These are phyloP conservation scores for Echites panduratus DNA, from an alignment of 257 asterid genomes.

Conservation along the genomic window DNA sequence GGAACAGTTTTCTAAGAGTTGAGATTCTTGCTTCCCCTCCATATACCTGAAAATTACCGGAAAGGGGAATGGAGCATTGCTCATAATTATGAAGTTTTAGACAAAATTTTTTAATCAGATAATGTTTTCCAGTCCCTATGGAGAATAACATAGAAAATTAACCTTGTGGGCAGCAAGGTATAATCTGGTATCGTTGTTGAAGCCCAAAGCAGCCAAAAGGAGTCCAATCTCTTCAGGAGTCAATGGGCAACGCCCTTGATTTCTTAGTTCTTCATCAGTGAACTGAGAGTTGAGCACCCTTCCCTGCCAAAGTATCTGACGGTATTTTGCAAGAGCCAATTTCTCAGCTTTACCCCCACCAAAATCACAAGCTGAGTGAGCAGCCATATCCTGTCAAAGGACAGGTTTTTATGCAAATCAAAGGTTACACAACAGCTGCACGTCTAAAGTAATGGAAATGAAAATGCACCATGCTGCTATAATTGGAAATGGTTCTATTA, in stretches of 20 bases:
- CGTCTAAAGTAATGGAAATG: not conserved
- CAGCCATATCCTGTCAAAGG: conserved; percentile 83
- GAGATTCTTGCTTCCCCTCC: conserved; percentile 92
- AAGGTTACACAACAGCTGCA: not conserved
- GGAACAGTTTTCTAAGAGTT: conserved; percentile 59
- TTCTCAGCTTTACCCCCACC: conserved; percentile 96
- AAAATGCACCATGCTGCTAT: not conserved
- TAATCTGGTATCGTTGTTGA: conserved; percentile 70
- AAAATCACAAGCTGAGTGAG: conserved; percentile 94
- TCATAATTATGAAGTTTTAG: not conserved
- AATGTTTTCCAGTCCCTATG: not conserved
- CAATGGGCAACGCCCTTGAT: conserved; percentile 85
- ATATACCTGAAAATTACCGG: conserved; percentile 45
- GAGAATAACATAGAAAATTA: not conserved
- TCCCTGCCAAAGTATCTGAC: conserved; percentile 94
- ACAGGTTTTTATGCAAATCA: not conserved
- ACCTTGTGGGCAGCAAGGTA: conserved; percentile 96
- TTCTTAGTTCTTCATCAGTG: conserved; percentile 87
- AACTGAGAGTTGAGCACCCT: conserved; percentile 87
- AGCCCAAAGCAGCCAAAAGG: conserved; percentile 86
- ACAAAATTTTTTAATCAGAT: not conserved
- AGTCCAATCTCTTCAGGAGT: conserved; percentile 96
- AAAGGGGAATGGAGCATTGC: not conserved
- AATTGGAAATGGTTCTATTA: not conserved
- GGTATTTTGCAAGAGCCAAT: conserved; percentile 78